These are phyloP conservation scores for Carnegiea gigantea DNA, from an alignment of 179 eudicot species.

Conservation along the genomic window DNA sequence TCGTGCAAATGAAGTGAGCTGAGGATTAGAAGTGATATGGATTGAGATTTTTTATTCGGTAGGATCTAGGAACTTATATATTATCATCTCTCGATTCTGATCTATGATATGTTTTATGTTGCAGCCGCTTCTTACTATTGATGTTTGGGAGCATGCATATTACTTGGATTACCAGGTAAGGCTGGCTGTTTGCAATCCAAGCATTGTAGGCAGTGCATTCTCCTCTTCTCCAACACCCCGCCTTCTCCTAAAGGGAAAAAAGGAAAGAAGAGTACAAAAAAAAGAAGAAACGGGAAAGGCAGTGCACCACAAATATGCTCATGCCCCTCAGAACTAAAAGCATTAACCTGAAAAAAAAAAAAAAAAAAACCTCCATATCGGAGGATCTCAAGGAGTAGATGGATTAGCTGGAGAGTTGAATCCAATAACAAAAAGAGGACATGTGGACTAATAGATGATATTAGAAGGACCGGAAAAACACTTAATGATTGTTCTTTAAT, in stretches of 20 bases:
- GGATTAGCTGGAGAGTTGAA: too few relatives aligned
- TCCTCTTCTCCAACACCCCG: too few relatives aligned
- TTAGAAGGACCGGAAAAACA: too few relatives aligned
- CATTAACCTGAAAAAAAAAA: too few relatives aligned
- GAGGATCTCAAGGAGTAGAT: too few relatives aligned
- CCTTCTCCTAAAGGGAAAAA: not conserved
- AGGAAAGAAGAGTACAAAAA: not conserved
- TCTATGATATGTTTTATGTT: conserved; percentile 21
- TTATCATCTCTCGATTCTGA: not conserved
- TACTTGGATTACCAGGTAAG: conserved; percentile 90
- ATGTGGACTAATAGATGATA: too few relatives aligned
- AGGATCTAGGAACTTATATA: not conserved
- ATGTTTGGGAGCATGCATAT: conserved; percentile 99
- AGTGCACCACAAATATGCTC: too few relatives aligned
- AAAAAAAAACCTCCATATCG: too few relatives aligned
- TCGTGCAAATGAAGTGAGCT: not conserved
- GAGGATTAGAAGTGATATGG: not conserved
- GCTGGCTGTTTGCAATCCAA: not conserved
- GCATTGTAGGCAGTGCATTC: not conserved
- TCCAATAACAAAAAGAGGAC: too few relatives aligned
- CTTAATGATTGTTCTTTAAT: too few relatives aligned
- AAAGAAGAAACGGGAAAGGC: not conserved
- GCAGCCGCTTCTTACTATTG: conserved; percentile 94
- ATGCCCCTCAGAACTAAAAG: too few relatives aligned
- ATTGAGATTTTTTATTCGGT: not conserved